Evolutionary conservation across 257 asterid genomes (phyloP).

Genomic region (Solanum appendiculatum): DNA sequence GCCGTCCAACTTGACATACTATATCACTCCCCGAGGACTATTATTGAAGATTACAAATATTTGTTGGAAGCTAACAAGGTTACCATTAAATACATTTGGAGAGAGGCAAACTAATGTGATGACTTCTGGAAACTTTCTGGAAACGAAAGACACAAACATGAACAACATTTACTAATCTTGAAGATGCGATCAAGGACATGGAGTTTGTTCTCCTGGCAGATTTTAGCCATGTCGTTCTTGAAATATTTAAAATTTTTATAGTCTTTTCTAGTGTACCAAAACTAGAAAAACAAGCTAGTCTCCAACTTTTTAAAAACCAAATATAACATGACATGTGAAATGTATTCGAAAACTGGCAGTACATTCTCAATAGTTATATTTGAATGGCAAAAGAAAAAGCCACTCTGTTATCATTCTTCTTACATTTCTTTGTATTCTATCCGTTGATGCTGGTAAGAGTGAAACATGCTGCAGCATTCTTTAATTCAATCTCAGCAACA

Average conservation of each 20-base stretch:
- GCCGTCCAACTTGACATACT: background rate
- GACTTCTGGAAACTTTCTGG: background rate
- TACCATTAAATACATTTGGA: background rate
- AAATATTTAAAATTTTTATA: too few species aligned
- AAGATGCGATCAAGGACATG: background rate
- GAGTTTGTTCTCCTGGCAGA: background rate
- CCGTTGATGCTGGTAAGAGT: conserved; percentile 70
- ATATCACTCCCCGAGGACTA: background rate
- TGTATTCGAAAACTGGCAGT: background rate
- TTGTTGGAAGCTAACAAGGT: background rate
- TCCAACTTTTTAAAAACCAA: background rate
- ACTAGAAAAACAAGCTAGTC: background rate
- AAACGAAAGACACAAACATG: background rate
- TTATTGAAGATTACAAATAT: background rate
- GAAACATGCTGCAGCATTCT: conserved; percentile 79
- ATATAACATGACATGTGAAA: background rate
- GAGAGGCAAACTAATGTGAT: background rate
- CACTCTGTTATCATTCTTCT: conserved; percentile 9
- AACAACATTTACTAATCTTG: background rate
- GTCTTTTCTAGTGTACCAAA: background rate
- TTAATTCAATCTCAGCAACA: conserved; percentile 64
- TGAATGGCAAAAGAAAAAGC: conserved; percentile 10
- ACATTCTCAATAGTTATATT: conserved; percentile 12
- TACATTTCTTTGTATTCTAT: conserved; percentile 3
- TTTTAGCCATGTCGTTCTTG: background rate